Evolutionary conservation across 768 basidiomycete genomes (phyloP), one percentile per base, ranked within the genome.

Genomic region (Calocybe gangraenosa): DNA sequence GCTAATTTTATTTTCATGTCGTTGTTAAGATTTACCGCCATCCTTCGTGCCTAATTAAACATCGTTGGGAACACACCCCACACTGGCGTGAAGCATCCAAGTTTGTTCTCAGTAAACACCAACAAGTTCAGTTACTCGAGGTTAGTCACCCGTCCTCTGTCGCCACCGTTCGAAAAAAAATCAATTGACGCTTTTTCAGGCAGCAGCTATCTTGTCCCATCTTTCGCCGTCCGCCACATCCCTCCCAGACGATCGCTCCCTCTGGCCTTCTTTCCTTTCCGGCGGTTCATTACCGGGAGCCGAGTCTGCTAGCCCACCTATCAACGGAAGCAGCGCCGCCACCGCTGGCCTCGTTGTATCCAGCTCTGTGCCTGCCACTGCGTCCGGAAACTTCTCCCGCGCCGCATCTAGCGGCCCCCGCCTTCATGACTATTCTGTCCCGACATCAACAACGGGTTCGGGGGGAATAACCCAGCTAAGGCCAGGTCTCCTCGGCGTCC

Each of bases 21-120:
- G 39, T 40, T 44, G 35, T 22, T 32, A 59, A 89, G 87, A 81
- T 89, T 31, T 92, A 90, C 63, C 82, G 87, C 42, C 94, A 98
- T 65, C 92, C 92, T 2, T 91, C 88, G 10, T 97, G 94, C 65
- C 73, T 98, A 38, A 89, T 94, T 65, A 97, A 97, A 65, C 95
- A 98, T 60, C 87, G 95, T 25, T 98, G 95, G 95, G 94, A 97
- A 59, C 92, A 95, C 60, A 91, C 89, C 25, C 89, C 90, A 15
- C 92, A 96, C 58, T 98, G 95, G 95, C 84, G 87, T 35, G 90
- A 93, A 61, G 87, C 93, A 14, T 72, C 86, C 53, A 91, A 93
- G 62, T 83, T 93, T 56, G 80, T 92, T 23, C 72, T 97, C 47
- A 90, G 85, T 65, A 98, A 97, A 67, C 94, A 97, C 62, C 93